These are phyloP conservation scores for Aspergillus kassunensis DNA, from an alignment of 495 filamentous ascomycete genomes.

Conservation along the genomic window DNA sequence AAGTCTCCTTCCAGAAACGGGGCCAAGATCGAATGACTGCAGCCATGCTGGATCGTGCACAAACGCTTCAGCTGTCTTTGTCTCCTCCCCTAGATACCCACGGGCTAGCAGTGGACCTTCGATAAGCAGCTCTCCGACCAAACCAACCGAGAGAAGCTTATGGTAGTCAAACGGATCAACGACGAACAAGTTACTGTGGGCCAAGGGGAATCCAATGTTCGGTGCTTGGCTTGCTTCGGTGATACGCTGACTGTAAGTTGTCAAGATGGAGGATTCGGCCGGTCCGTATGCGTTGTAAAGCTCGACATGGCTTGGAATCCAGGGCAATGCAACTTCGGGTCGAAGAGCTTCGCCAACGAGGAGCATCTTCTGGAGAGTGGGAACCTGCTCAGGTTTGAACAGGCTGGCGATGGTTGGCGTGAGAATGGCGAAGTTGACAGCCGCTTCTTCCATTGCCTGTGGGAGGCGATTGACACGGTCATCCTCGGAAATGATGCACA, in stretches of 20 bases:
- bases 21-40: slow-evolving; percentile 4
- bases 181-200: slow-evolving; percentile 7
- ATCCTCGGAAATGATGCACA: slow-evolving; percentile 8
- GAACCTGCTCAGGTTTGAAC: slow-evolving; percentile 5
- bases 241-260: slow-evolving; percentile 4
- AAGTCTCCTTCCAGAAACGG: slow-evolving; percentile 9
- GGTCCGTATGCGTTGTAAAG: slow-evolving; percentile 14
- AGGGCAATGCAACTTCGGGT: slow-evolving; percentile 3
- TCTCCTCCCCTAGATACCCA: slow-evolving; percentile 6
- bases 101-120: slow-evolving; percentile 14
- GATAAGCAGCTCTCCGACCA: slow-evolving; percentile 11
- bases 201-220: slow-evolving; percentile 9
- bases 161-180: slow-evolving; percentile 7
- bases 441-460: slow-evolving; percentile 8
- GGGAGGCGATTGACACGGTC: slow-evolving; percentile 9
- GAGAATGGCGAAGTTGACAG: slow-evolving; percentile 10
- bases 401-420: slow-evolving; percentile 11
- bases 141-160: slow-evolving; percentile 4
- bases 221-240: slow-evolving; percentile 3
- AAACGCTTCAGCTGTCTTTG: slow-evolving; percentile 5
- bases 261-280: slow-evolving; percentile 8
- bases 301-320: slow-evolving; percentile 4
- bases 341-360: slow-evolving; percentile 9
- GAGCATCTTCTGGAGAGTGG: slow-evolving; percentile 7
- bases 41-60: slow-evolving; percentile 7